Evolutionary conservation across 1,139 yeast genomes (phyloP).

Genomic region (Sugiyamaella pinicola): DNA sequence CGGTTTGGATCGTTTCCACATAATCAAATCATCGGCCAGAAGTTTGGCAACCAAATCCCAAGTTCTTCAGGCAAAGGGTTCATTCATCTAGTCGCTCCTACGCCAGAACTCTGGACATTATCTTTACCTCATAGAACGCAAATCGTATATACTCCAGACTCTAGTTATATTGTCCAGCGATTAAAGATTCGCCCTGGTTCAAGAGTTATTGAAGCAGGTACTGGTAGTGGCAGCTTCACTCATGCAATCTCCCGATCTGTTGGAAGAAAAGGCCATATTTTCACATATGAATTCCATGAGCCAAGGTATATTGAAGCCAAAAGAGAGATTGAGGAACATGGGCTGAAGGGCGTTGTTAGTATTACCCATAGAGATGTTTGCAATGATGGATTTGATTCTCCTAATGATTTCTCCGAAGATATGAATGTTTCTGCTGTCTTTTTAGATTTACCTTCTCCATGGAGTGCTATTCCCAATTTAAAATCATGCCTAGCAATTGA

Average conservation of each 20-base stretch:
- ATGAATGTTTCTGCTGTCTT: slow-evolving; percentile 73
- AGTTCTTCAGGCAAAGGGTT: slow-evolving; percentile 82
- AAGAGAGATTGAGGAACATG: slow-evolving; percentile 74
- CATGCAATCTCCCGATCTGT: slow-evolving; percentile 89
- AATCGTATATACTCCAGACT: slow-evolving; percentile 94
- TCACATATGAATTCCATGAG: slow-evolving; percentile 89
- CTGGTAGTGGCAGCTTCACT: slow-evolving; percentile 95
- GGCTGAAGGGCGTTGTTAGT: slow-evolving; percentile 52
- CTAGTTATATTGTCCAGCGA: slow-evolving; percentile 85
- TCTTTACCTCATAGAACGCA: slow-evolving; percentile 97
- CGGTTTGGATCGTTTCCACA: slow-evolving; percentile 89
- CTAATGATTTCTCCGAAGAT: slow-evolving; percentile 34
- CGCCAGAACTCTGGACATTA: slow-evolving; percentile 94
- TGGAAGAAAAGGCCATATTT: slow-evolving; percentile 62
- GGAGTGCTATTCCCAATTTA: slow-evolving; percentile 89
- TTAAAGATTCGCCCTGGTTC: slow-evolving; percentile 73
- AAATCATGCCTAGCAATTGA: slow-evolving; percentile 57
- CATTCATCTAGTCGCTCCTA: slow-evolving; percentile 83
- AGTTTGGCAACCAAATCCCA: slow-evolving; percentile 84
- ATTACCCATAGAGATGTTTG: slow-evolving; percentile 95
- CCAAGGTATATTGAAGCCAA: slow-evolving; percentile 79
- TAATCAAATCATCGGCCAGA: slow-evolving; percentile 74
- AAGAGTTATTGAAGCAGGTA: slow-evolving; percentile 92
- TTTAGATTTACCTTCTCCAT: slow-evolving; percentile 93
- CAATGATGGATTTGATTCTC: slow-evolving; percentile 68